These are phyloP conservation scores for Ophiostoma populinum DNA, from an alignment of 2,329 filamentous ascomycete genomes.

Conservation along the genomic window DNA sequence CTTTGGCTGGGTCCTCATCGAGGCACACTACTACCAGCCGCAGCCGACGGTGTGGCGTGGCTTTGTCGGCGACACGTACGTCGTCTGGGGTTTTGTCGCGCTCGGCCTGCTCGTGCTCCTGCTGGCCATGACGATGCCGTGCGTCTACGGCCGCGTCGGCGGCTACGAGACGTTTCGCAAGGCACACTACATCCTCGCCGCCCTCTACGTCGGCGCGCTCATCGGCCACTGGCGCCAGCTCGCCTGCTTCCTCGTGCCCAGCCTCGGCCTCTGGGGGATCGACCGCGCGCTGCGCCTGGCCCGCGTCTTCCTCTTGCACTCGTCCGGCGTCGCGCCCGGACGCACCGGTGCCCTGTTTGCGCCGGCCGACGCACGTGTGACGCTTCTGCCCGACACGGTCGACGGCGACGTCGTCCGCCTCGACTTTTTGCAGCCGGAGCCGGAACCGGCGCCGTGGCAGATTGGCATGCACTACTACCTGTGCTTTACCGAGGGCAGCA, in stretches of 20 bases:
- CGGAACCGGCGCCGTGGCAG: constrained; percentile 28
- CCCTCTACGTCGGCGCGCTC: constrained; percentile 58
- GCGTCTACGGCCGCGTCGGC: constrained; percentile 32
- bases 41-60: constrained; percentile 37
- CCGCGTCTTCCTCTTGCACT: constrained; percentile 42
- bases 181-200: constrained; percentile 53
- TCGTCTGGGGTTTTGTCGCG: constrained; percentile 56
- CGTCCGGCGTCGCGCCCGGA: constrained; percentile 20
- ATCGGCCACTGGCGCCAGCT: constrained; percentile 59
- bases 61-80: constrained; percentile 49
- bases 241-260: constrained; percentile 50
- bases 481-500: constrained; percentile 45
- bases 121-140: constrained; percentile 31
- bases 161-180: constrained; percentile 69
- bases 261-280: constrained; percentile 44
- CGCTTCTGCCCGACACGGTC: constrained; percentile 18
- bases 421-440: constrained; percentile 40
- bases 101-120: constrained; percentile 44
- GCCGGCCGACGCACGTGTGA: background rate
- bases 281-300: constrained; percentile 43
- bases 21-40: constrained; percentile 14
- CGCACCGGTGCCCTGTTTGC: constrained; percentile 5
- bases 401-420: constrained; percentile 39
- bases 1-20: constrained; percentile 38
- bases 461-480: constrained; percentile 58